Base-by-base conservation (phyloP, 371 early-diverging fungal species). In the Blastocladiella emersonii region DNA sequence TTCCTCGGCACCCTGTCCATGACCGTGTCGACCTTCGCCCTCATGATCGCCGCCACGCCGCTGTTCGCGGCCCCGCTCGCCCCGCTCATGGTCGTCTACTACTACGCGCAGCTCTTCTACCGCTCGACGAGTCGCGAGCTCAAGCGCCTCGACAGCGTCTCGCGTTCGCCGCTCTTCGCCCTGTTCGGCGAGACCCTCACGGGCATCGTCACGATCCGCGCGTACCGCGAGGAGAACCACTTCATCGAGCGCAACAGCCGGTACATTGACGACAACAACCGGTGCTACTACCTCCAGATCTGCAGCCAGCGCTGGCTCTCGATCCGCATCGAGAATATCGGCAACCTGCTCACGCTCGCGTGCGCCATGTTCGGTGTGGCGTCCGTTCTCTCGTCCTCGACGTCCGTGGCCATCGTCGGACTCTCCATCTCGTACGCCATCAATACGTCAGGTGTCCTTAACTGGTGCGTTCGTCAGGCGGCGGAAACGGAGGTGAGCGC, bases 371-470 rank as follows among this genome's bases (percentile, higher is more conserved):
- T 76, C 53, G 37, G 59, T 27, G 59, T 59, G 43, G 10, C 25
- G 17, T 8, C 35, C 17, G 12, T 25, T 1, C 19, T n/a, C n/a
- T n/a, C n/a, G 13, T 12, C 30, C 32, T 25, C 13, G 3, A 59
- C 21, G 8, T 25, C 34, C 63, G 78, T 86, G 1, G 85, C 88
- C 53, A 66, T 92, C 30, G 85, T 92, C 45, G 98, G 94, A 37
- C 74, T 97, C 57, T 78, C 89, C 1, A 72, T 97, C n/a, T 80
- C 90, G 2, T 95, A 92, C 72, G 89, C 95, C 2, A 68, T 94
- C 57, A 79, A 76, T 19, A 80, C 92, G n/a, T 91, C 92, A 1
- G 86, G 87, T 66, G 81, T 86, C 23, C 72, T 97, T 32, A 91
- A 90, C 63, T 92, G 91, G 88, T 79, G 85, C 63, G 85, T 95